Evolutionary conservation across 805 yeast genomes (phyloP).

Genomic region (Pichia occidentalis): DNA sequence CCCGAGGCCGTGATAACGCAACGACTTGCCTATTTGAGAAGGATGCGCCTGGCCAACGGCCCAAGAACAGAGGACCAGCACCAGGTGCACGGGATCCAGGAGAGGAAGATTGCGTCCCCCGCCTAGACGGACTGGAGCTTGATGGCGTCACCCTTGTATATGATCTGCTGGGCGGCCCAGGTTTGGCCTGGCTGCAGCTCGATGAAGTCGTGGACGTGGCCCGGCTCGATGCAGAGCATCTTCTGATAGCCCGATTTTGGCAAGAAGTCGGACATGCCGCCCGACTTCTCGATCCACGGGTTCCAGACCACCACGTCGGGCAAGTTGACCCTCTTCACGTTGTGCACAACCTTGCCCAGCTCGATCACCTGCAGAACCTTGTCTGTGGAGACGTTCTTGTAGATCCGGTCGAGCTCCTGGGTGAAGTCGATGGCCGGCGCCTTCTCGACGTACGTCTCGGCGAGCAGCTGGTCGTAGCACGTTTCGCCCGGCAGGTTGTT

Average conservation of each 20-base stretch:
- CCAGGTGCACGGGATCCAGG: too few relatives aligned
- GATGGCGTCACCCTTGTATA: constrained; percentile 46
- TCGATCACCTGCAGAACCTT: constrained; percentile 63
- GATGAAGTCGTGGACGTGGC: constrained; percentile 68
- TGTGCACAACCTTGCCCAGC: constrained; percentile 63
- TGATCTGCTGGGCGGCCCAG: constrained; percentile 68
- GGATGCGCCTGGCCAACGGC: too few relatives aligned
- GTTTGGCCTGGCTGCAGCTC: constrained; percentile 59
- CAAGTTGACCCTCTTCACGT: constrained; percentile 52
- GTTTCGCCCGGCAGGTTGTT: constrained; percentile 68
- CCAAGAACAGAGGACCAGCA: too few relatives aligned
- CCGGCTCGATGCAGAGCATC: constrained; percentile 96
- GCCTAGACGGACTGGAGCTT: constrained; percentile 13
- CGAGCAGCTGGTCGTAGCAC: constrained; percentile 71
- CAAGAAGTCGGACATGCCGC: constrained; percentile 77
- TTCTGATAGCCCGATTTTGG: constrained; percentile 78
- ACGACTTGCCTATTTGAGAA: too few relatives aligned
- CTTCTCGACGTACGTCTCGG: constrained; percentile 56
- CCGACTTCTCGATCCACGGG: constrained; percentile 87
- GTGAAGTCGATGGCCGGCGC: constrained; percentile 68
- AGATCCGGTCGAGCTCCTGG: constrained; percentile 82
- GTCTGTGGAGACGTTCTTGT: constrained; percentile 49
- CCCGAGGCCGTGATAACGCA: too few relatives aligned
- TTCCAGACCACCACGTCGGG: constrained; percentile 89
- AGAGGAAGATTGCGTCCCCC: not conserved